Conservation (phyloP, 228 moss, liverwort and hornwort genomes). For the Sphagnum fallax region DNA sequence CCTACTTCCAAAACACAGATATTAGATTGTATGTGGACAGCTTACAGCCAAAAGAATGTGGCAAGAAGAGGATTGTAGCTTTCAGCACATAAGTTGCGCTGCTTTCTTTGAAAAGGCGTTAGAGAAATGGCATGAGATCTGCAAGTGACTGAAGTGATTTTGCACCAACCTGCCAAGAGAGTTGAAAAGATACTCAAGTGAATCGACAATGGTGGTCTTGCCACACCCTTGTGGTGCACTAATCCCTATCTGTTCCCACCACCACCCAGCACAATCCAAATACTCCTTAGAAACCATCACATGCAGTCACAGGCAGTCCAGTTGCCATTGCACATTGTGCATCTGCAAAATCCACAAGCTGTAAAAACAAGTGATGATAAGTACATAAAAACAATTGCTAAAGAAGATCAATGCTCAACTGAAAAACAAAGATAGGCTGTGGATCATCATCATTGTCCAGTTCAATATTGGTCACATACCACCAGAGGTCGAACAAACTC, state of each 20-base stretch:
- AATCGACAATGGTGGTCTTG: constrained; percentile 57
- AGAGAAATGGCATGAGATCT: too few species aligned
- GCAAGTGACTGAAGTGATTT: too few species aligned
- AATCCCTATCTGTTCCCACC: constrained; percentile 37
- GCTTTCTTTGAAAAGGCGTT: too few species aligned
- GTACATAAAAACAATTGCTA: not conserved
- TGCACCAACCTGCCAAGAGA: not conserved
- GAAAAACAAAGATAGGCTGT: too few species aligned
- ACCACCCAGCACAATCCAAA: not conserved
- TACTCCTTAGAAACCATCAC: not conserved
- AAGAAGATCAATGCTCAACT: too few species aligned
- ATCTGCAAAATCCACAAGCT: not conserved
- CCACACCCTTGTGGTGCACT: constrained; percentile 63
- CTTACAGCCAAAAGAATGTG: too few species aligned
- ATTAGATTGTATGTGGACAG: not conserved
- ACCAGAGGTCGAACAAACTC: constrained; percentile 34
- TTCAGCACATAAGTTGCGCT: too few species aligned
- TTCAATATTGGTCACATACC: constrained; percentile 15
- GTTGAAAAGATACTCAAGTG: constrained; percentile 41
- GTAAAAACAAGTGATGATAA: not conserved
- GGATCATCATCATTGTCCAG: not conserved
- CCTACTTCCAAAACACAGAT: not conserved
- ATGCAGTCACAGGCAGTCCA: not conserved
- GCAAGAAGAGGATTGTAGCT: too few species aligned
- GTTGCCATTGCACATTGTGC: too few species aligned